Conservation (phyloP, 1,139 yeast genomes). For the Scheffersomyces insectosa region DNA sequence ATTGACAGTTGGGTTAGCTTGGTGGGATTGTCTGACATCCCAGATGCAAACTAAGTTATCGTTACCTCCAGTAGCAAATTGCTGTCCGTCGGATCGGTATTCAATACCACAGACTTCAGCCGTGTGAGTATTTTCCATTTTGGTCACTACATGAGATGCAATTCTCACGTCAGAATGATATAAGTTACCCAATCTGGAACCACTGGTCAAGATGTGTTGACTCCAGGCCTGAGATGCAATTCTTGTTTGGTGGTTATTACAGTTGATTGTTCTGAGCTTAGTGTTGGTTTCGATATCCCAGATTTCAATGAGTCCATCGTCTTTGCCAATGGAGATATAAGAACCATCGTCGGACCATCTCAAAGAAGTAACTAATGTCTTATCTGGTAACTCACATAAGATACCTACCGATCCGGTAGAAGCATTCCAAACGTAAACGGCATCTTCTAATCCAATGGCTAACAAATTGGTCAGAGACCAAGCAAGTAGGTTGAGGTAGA, state of each 20-base stretch:
- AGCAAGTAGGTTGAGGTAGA: conserved; percentile 79
- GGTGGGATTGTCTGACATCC: conserved; percentile 65
- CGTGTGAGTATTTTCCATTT: conserved; percentile 53
- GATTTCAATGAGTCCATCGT: conserved; percentile 83
- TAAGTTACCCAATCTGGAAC: conserved; percentile 80
- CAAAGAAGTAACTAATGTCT: conserved; percentile 65
- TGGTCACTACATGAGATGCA: conserved; percentile 70
- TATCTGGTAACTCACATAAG: conserved; percentile 58
- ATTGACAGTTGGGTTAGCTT: conserved; percentile 1
- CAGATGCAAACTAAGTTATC: conserved; percentile 92
- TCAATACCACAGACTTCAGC: conserved; percentile 95
- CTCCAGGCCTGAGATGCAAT: conserved; percentile 88
- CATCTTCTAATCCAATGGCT: conserved; percentile 85
- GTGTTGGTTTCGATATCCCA: conserved; percentile 88
- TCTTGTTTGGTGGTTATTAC: conserved; percentile 61
- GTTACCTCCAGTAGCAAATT: conserved; percentile 91
- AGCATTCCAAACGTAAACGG: conserved; percentile 94
- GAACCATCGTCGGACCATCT: conserved; percentile 93
- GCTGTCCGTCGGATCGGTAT: conserved; percentile 82
- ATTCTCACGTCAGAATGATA: conserved; percentile 93
- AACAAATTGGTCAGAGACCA: conserved; percentile 86
- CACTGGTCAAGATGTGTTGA: conserved; percentile 76
- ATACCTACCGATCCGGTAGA: conserved; percentile 76
- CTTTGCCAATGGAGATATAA: conserved; percentile 80
- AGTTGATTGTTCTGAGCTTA: conserved; percentile 75